Evolutionary conservation across 2,329 filamentous ascomycete genomes (phyloP), one percentile per base, ranked within the genome.

Genomic region (Akanthomyces uredinophilus): DNA sequence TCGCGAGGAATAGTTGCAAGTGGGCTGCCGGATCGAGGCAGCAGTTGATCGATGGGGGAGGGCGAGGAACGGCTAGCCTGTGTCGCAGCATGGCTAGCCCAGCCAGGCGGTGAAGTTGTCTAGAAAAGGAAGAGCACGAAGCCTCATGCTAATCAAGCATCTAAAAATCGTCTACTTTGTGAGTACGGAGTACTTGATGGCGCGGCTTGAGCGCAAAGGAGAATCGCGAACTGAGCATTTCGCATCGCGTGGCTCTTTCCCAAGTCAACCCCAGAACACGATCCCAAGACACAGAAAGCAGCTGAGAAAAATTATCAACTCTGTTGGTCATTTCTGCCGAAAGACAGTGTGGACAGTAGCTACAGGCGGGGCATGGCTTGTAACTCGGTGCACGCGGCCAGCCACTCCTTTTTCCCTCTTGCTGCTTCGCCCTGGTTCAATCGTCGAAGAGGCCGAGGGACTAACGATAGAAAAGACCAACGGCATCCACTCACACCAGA

Each of bases 401-500:
- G 37, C 20, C 3, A 5, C 24, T n/a, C 10, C 8, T 32, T 29
- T 41, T 44, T 10, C 3, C 7, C 27, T 29, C 24, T 43, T 47
- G 32, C 51, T 24, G 27, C 29, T 35, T 5, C 29, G 11, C 37
- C 37, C 37, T 39, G 14, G 37, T 35, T 29, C 49, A 10, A 24
- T 39, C 24, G 27, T 22, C n/a, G 35, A 35, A 32, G 18, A 46
- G 41, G 41, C 24, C 18, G 39, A 20, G 43, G 16, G 35, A 35
- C 7, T n/a, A 14, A 44, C 53, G 39, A 44, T 18, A 44, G 46
- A 16, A 37, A 35, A 24, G 20, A 5, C n/a, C 27, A 24, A 20
- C 27, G n/a, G 41, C 54, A 57, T 57, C 54, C 54, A 47, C 54
- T 47, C 54, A 46, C 41, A 54, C 51, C 51, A 32, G 16, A 35